Conservation (phyloP, 2,329 filamentous ascomycete genomes). For the Fusarium ambrosium region DNA sequence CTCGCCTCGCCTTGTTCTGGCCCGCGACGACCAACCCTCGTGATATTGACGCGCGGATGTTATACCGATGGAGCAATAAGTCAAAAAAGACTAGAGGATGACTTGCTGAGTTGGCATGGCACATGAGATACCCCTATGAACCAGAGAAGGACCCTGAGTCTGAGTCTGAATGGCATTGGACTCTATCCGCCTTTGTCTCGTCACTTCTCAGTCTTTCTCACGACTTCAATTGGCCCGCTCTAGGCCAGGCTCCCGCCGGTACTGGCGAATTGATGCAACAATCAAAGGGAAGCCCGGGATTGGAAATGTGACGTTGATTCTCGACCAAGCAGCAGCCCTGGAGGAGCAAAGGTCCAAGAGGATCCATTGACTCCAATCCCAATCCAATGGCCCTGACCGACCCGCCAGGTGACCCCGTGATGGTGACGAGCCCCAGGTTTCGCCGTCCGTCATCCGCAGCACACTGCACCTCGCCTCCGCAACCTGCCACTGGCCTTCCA, state of each 20-base stretch:
- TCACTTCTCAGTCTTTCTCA: conserved; percentile 13
- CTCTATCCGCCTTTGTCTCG: conserved; percentile 24
- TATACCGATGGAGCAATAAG: conserved; percentile 14
- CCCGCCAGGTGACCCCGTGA: conserved; percentile 43
- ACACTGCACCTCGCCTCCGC: conserved; percentile 46
- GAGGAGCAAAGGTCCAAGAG: conserved; percentile 23
- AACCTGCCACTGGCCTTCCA: conserved; percentile 40
- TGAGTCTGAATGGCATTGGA: conserved; percentile 17
- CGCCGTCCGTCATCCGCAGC: conserved; percentile 43
- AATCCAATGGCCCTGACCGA: conserved; percentile 30
- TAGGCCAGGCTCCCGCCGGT: conserved; percentile 24
- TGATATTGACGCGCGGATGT: conserved; percentile 38
- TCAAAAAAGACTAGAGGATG: conserved; percentile 25
- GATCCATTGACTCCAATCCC: conserved; percentile 34
- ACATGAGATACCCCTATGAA: conserved; percentile 37
- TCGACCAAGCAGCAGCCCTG: conserved; percentile 18
- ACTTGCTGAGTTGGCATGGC: conserved; percentile 18
- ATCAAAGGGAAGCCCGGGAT: conserved; percentile 27
- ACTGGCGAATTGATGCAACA: conserved; percentile 40
- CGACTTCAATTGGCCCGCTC: conserved; percentile 38
- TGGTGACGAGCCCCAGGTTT: conserved; percentile 43
- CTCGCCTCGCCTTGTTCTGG: conserved; percentile 40
- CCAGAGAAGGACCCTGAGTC: conserved; percentile 23
- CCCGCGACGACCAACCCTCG: conserved; percentile 34
- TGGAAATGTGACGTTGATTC: conserved; percentile 38